Evolutionary conservation across 2,329 filamentous ascomycete species (phyloP), one percentile per base, ranked within the genome.

Genomic region (Cyphellophora attinorum): DNA sequence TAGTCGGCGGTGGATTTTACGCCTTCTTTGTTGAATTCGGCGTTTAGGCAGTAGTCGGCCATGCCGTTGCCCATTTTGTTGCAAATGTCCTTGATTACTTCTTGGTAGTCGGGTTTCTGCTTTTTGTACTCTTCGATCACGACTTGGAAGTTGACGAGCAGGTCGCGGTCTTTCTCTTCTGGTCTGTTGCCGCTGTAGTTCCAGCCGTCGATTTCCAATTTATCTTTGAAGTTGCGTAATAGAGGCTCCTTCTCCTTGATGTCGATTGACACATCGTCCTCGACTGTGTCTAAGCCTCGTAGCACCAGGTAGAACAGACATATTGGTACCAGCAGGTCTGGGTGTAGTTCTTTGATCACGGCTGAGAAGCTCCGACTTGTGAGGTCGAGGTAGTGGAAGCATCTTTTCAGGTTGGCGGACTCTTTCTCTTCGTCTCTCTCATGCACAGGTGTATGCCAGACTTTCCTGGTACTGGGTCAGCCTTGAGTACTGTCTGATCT

Each of bases 1-100:
- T 96, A 98, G 50, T 96, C 88, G 34, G 80, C 72, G 49, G 93
- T 64, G 0, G 83, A 89, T 54, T 85, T 72, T 39, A 96, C 80
- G 31, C 85, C 85, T 40, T 85, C 76, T 46, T 74, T 66, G 50
- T 86, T 85, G 60, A 82, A 73, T 50, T 91, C 84, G 11, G 84
- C 79, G 51, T 93, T 91, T 48, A 82, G 70, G 27, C 76, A 83
- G 57, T 93, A 98, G 62, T 98, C 89, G 17, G 91, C 91, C 91
- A 98, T 98, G 48, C 91, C 91, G 53, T 96, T 88, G 45, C 88
- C 89, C 91, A 98, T 98, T 64, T 85, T 83, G 53, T 79, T 68
- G 19, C 86, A 85, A 54, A 96, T 94, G 51, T 96, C 89, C 61
- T 81, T 80, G 61, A 98, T 91, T 54, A 96, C 88, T 5, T 70